A percentile compares a stretch with the other conserved stretches of the same genome.
Conservation (phyloP, 2,329 filamentous ascomycete genomes). For the Aaosphaeria arxii region DNA sequence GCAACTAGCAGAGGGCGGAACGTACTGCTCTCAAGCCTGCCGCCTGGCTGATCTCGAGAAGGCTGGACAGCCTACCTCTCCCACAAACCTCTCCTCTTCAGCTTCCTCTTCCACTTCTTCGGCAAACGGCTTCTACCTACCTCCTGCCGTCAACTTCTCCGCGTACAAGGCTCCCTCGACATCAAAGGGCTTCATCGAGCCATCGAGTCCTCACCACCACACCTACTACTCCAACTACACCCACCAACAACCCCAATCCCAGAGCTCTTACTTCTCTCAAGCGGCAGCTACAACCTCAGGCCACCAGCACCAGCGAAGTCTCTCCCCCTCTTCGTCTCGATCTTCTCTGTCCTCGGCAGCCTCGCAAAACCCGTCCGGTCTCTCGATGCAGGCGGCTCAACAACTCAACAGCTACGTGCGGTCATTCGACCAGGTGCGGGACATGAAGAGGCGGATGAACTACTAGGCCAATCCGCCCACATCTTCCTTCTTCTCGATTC, state of each 20-base stretch:
- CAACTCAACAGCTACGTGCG: constrained; percentile 84
- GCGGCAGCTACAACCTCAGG: constrained; percentile 3
- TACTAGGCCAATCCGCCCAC: constrained; percentile 22
- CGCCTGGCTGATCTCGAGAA: constrained; percentile 83
- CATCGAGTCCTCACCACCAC: constrained; percentile 41
- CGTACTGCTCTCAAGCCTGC: constrained; percentile 92
- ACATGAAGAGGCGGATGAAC: constrained; percentile 43
- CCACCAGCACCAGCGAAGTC: constrained; percentile 39
- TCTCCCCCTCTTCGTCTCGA: constrained; percentile 69
- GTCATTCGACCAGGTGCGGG: constrained; percentile 81
- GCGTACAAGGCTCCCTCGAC: constrained; percentile 54
- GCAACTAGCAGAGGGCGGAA: constrained; percentile 70
- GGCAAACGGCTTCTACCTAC: constrained; percentile 61
- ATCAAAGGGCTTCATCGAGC: constrained; percentile 36
- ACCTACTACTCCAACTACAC: constrained; percentile 24
- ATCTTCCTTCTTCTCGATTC: constrained; percentile 3
- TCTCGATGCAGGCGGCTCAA: constrained; percentile 74
- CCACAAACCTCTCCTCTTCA: constrained; percentile 50
- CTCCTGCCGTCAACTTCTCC: constrained; percentile 73
- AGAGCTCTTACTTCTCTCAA: constrained; percentile 38
- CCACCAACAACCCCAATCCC: constrained; percentile 4
- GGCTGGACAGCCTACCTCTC: constrained; percentile 44
- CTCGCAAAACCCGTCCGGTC: constrained; percentile 44
- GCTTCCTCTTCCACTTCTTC: constrained; percentile 52
- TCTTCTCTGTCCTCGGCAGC: constrained; percentile 79